Base-by-base conservation (phyloP, 2,329 filamentous ascomycete genomes). In the Rutstroemia sp. region DNA sequence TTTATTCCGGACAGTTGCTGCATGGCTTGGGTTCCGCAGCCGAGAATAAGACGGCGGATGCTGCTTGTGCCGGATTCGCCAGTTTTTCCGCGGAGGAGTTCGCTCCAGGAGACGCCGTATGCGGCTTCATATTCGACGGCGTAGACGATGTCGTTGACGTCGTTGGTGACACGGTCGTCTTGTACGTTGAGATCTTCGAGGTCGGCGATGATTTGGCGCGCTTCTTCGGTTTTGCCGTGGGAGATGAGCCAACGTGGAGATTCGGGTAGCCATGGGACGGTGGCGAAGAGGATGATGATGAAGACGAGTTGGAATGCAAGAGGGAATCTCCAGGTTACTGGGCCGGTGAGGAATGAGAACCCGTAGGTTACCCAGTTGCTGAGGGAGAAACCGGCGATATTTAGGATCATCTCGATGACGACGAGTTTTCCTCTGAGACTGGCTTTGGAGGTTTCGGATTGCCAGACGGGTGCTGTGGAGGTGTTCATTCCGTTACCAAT, bases 41-140 rank as follows among this genome's bases (percentile, higher is more conserved):
- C 86, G 48, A 89, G 78, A 58, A 89, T 82, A 21, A 84, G 85
- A 64, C 84, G 82, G 66, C 86, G 85, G 53, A 88, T 70, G 77
- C 84, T 50, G 14, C 27, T 39, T 3, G 51, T 54, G 23, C 51
- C 51, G 1, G 42, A 23, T 27, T 50, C 47, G 14, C 53, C 46
- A 1, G 46, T 50, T 37, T 39, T 38, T 7, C 53, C 53, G 7
- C 53, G 53, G 5, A 55, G 53, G 10, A 55, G 53, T 17, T 55
- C 53, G 4, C 27, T 34, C 53, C 53, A 55, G 19, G 53, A 55
- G 8, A 55, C 46, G 4, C 53, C 53, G 10, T 55, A 42, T 3
- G 53, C 27, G 17, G 49, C 27, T 45, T 55, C 53, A 27, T 55
- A 55, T 45, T 55, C 53, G 2, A 50, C 47, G 2, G 53, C 53